Percentiles rank a stretch among this genome's conserved stretches.
These are phyloP conservation scores for Croton setiger DNA, from an alignment of 441 rosid genomes.

Conservation along the genomic window DNA sequence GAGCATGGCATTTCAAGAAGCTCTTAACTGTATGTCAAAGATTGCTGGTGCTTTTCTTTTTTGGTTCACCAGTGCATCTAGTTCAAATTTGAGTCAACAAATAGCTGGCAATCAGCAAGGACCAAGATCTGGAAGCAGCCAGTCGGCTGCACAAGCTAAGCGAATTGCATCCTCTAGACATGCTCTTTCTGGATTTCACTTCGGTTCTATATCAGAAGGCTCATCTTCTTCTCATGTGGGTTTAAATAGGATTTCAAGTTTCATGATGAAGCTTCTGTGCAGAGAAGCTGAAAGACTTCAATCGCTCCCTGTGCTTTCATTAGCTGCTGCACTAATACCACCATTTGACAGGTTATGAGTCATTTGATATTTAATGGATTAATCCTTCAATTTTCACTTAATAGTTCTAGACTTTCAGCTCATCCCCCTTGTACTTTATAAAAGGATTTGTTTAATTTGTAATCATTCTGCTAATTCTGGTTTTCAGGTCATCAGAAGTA, in stretches of 20 bases:
- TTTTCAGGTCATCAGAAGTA: slow-evolving; percentile 51
- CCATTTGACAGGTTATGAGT: slow-evolving; percentile 63
- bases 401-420: neutral
- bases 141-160: slow-evolving; percentile 33
- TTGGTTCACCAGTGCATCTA: slow-evolving; percentile 46
- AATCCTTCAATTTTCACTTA: neutral
- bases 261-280: slow-evolving; percentile 38
- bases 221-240: slow-evolving; percentile 25
- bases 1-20: slow-evolving; percentile 48
- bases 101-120: slow-evolving; percentile 33
- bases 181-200: slow-evolving; percentile 32
- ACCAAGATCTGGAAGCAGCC: slow-evolving; percentile 32
- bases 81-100: slow-evolving; percentile 42
- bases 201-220: slow-evolving; percentile 29
- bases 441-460: neutral
- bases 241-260: slow-evolving; percentile 48
- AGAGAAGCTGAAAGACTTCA: slow-evolving; percentile 63
- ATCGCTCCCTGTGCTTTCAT: slow-evolving; percentile 52
- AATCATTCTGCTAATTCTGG: slow-evolving; percentile 10
- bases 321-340: slow-evolving; percentile 64
- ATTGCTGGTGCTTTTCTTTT: slow-evolving; percentile 52
- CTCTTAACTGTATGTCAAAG: slow-evolving; percentile 60
- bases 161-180: slow-evolving; percentile 26
- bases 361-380: slow-evolving; percentile 11
- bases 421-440: neutral